Evolutionary conservation across 768 basidiomycete species (phyloP).

Genomic region (Naematelia encephala): DNA sequence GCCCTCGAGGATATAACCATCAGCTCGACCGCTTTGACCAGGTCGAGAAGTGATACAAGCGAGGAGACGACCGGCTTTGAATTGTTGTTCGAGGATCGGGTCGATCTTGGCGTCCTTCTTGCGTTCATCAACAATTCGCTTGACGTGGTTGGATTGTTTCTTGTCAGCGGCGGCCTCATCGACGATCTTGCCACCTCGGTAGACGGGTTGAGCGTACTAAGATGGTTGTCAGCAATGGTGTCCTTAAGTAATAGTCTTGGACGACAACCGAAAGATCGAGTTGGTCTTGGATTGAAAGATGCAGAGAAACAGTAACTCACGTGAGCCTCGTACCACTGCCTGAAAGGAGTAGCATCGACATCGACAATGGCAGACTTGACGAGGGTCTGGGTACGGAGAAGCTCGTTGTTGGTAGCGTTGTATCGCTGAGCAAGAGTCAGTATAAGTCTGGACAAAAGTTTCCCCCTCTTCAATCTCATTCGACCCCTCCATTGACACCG

Average conservation of each 20-base stretch:
- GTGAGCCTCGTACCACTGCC: slow-evolving; percentile 99
- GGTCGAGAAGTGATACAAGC: slow-evolving; percentile 91
- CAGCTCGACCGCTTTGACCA: slow-evolving; percentile 91
- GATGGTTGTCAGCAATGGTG: not conserved
- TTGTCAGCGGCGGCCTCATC: slow-evolving; percentile 57
- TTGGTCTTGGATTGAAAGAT: not conserved
- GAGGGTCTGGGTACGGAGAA: slow-evolving; percentile 98
- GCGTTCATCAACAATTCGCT: slow-evolving; percentile 79
- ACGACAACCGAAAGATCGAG: too few species aligned
- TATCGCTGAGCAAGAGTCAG: slow-evolving; percentile 69
- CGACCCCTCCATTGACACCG: not conserved
- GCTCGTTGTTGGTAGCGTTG: slow-evolving; percentile 99
- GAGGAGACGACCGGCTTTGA: slow-evolving; percentile 91
- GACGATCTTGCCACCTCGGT: slow-evolving; percentile 67
- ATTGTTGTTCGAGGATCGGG: slow-evolving; percentile 79
- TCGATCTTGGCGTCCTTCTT: slow-evolving; percentile 96
- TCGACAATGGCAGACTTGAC: slow-evolving; percentile 97
- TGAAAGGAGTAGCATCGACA: slow-evolving; percentile 96
- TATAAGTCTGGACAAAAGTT: too few species aligned
- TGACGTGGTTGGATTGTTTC: slow-evolving; percentile 86
- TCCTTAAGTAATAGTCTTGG: not conserved
- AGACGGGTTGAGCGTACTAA: slow-evolving; percentile 91
- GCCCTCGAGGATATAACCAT: slow-evolving; percentile 97
- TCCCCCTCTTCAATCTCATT: not conserved
- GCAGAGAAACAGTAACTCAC: slow-evolving; percentile 57